These are phyloP conservation scores for Binderoboletus segoi DNA, from an alignment of 1,284 basidiomycete genomes.

Conservation along the genomic window DNA sequence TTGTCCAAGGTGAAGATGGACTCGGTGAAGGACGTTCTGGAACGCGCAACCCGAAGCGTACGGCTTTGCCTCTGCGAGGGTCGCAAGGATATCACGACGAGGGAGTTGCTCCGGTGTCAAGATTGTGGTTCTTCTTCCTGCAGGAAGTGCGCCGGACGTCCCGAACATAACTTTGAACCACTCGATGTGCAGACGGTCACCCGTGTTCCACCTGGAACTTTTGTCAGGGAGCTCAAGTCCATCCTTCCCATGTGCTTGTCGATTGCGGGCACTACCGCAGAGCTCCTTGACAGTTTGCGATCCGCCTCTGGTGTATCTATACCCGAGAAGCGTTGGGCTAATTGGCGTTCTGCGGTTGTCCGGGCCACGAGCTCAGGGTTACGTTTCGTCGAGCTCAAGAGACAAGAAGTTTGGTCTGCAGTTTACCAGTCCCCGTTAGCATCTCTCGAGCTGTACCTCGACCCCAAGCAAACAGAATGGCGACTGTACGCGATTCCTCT, in stretches of 20 bases:
- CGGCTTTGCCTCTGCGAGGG: slow-evolving; percentile 91
- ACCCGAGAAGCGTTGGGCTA: slow-evolving; percentile 56
- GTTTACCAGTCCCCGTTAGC: slow-evolving; percentile 77
- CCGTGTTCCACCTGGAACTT: slow-evolving; percentile 69
- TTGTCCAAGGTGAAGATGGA: slow-evolving; percentile 57
- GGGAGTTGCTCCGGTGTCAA: slow-evolving; percentile 70
- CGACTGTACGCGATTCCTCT: slow-evolving; percentile 76
- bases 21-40: slow-evolving; percentile 61
- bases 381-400: slow-evolving; percentile 83
- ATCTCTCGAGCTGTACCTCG: slow-evolving; percentile 75
- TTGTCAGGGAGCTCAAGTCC: slow-evolving; percentile 77
- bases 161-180: slow-evolving; percentile 75
- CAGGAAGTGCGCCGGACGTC: slow-evolving; percentile 85
- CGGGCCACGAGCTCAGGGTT: slow-evolving; percentile 67
- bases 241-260: slow-evolving; percentile 86
- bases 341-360: slow-evolving; percentile 73
- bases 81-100: slow-evolving; percentile 72
- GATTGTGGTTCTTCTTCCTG: slow-evolving; percentile 85
- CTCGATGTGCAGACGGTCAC: slow-evolving; percentile 53
- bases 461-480: slow-evolving; percentile 85
- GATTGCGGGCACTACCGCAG: slow-evolving; percentile 55
- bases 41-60: slow-evolving; percentile 68
- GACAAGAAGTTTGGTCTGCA: slow-evolving; percentile 87
- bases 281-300: slow-evolving; percentile 58
- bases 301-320: slow-evolving; percentile 46